These are phyloP conservation scores for Tolypocladium tundrense DNA, from an alignment of 2,329 filamentous ascomycete species.

Conservation along the genomic window DNA sequence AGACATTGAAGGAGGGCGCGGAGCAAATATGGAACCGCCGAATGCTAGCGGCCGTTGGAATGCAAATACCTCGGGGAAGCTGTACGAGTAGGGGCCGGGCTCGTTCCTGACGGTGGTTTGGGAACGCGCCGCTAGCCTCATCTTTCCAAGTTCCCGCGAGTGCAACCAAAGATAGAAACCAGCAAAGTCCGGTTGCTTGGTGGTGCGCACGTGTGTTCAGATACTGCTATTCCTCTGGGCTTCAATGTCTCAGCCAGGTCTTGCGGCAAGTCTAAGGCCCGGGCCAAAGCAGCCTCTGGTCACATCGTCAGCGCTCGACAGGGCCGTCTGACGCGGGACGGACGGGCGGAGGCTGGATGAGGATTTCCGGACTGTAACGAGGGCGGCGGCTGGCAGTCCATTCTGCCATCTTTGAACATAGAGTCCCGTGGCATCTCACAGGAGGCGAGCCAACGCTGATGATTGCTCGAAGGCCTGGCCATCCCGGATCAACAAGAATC, in stretches of 20 bases:
- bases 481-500: too few species aligned
- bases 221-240: background rate
- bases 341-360: background rate
- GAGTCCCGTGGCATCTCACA: background rate
- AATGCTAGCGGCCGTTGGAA: background rate
- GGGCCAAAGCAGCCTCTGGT: background rate
- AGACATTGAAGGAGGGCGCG: background rate
- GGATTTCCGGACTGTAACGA: background rate
- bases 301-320: slow-evolving; percentile 2
- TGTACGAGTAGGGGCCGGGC: background rate
- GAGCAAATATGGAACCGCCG: background rate
- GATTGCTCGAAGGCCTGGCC: too few species aligned
- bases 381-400: background rate
- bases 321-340: background rate
- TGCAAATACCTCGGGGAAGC: background rate
- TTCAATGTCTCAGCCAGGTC: slow-evolving; percentile 3
- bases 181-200: background rate
- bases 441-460: background rate
- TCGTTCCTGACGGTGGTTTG: background rate
- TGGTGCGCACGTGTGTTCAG: background rate
- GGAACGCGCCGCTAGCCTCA: background rate
- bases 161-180: background rate
- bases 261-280: background rate
- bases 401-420: background rate
- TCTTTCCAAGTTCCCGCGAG: background rate